phyloP scores from a whole-genome alignment of 1,139 yeast species.

The Groenewaldozyma auringiensis region DNA sequence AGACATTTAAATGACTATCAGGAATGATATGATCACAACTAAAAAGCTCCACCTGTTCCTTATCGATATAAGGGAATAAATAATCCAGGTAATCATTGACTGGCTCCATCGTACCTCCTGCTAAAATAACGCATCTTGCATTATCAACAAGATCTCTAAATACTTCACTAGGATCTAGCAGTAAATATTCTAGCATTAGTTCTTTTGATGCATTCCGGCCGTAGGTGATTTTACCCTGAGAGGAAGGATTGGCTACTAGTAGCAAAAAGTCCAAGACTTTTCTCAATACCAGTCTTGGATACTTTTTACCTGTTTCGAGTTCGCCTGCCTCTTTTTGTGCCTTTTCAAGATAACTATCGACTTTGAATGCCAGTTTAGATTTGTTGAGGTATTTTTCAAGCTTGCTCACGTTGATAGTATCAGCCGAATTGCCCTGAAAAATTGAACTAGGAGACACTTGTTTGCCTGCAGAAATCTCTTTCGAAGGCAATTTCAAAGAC shows the following conservation, averaged over 20 bases:
- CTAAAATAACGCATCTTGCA: slow-evolving; percentile 65
- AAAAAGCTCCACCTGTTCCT: slow-evolving; percentile 42
- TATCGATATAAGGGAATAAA: slow-evolving; percentile 52
- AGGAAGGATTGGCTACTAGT: slow-evolving; percentile 63
- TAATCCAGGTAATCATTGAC: slow-evolving; percentile 56
- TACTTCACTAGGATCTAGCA: slow-evolving; percentile 71
- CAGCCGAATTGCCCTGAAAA: slow-evolving; percentile 55
- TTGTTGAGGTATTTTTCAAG: slow-evolving; percentile 55
- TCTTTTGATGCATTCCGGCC: slow-evolving; percentile 32
- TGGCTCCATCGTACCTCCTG: slow-evolving; percentile 98
- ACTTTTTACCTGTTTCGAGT: slow-evolving; percentile 11
- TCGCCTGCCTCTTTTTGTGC: slow-evolving; percentile 14
- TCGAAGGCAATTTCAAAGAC: slow-evolving; percentile 19
- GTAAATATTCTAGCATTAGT: slow-evolving; percentile 53
- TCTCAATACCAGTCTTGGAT: slow-evolving; percentile 51
- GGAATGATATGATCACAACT: slow-evolving; percentile 87
- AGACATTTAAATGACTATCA: slow-evolving; percentile 53
- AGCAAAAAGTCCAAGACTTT: slow-evolving; percentile 58
- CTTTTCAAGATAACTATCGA: slow-evolving; percentile 59
- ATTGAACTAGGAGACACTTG: slow-evolving; percentile 47
- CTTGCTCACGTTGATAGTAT: slow-evolving; percentile 61
- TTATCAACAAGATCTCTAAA: slow-evolving; percentile 61
- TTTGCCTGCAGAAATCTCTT: slow-evolving; percentile 43
- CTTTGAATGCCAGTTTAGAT: slow-evolving; percentile 76
- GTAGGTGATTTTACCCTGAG: slow-evolving; percentile 77